phyloP scores from a whole-genome alignment of 2,329 filamentous ascomycete genomes.

The Aspergillus ochraceus region DNA sequence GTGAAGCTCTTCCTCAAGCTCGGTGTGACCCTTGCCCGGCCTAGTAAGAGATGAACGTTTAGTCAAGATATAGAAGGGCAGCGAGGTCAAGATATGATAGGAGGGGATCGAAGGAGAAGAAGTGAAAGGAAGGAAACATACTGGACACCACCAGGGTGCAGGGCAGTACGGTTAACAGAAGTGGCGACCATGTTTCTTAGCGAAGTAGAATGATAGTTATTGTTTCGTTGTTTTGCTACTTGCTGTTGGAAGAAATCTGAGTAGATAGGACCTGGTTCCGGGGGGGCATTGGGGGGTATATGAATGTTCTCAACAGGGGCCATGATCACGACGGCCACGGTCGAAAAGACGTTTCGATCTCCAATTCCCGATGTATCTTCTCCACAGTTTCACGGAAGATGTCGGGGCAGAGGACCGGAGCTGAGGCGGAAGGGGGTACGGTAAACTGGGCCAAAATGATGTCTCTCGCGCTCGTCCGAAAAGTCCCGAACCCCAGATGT shows the following conservation, averaged over 20 bases:
- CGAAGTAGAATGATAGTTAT: conserved; percentile 61
- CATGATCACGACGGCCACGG: conserved; percentile 24
- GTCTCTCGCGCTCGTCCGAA: conserved; percentile 28
- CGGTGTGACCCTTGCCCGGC: conserved; percentile 84
- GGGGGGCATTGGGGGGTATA: conserved; percentile 44
- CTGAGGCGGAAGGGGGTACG: conserved; percentile 19
- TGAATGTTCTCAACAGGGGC: conserved; percentile 40
- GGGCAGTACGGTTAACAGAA: conserved; percentile 83
- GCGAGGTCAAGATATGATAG: not conserved
- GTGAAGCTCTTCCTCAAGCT: conserved; percentile 96
- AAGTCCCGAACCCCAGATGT: conserved; percentile 33
- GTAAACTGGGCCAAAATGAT: conserved; percentile 23
- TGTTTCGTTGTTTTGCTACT: conserved; percentile 57
- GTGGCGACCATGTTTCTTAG: conserved; percentile 53
- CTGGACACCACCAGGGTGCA: conserved; percentile 89
- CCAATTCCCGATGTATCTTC: conserved; percentile 28
- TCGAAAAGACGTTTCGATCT: conserved; percentile 11
- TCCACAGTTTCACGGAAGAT: conserved; percentile 44
- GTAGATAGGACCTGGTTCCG: conserved; percentile 49
- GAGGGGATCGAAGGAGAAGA: not conserved
- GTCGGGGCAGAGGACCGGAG: conserved; percentile 31
- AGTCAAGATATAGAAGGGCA: conserved; percentile 6
- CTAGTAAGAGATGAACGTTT: conserved; percentile 48
- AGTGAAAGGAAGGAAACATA: conserved; percentile 53
- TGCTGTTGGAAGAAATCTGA: conserved; percentile 60